Evolutionary conservation across 768 basidiomycete species (phyloP), one percentile per base, ranked within the genome.

Genomic region (Hericium coralloides): DNA sequence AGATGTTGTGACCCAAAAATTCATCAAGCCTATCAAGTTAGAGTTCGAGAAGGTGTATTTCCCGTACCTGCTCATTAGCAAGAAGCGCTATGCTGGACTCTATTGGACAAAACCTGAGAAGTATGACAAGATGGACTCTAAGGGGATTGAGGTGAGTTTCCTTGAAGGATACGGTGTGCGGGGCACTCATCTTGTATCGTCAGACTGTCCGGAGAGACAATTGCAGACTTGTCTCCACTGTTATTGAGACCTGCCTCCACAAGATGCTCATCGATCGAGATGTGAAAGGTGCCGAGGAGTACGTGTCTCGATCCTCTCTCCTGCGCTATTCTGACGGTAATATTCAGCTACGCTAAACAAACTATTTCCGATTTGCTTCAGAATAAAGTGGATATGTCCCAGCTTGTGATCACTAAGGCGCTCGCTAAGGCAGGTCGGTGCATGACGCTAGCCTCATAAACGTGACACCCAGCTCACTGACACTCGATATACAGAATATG

Each of bases 1-100:
- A 0, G 84, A 90, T 15, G 78, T 91, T 15, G 95, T 99, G 17
- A 94, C 97, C 0, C 68, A 78, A 43, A 92, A 93, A 69, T 99
- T 99, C 69, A 75, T 94, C 64, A 87, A 88, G 65, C 97, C 95
- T 0, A 98, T 98, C 76, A 98, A 98, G 70, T 83, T 99, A 25
- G 95, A 99, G 71, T 99, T 99, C 72, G 97, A 99, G 69, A 98
- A 99, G 69, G 95, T 98, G 5, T 99, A 99, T 72, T 98, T 89
- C 69, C 97, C 97, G 4, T 99, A 98, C 70, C 72, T 99, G 55
- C 84, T 99, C 51, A 99, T 99, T 72, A 98, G 77, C 79, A 99
- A 99, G 74, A 99, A 99, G 73, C 85, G 97, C 48, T 99, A 99
- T 70, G 97, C 97, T 2, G 97, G 97, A 6, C 73, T 98, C 57